Evolutionary conservation across 176 grass and related monocot genomes (phyloP), one percentile per base, ranked within the genome.

Genomic region (Cenchrus purpureus): DNA sequence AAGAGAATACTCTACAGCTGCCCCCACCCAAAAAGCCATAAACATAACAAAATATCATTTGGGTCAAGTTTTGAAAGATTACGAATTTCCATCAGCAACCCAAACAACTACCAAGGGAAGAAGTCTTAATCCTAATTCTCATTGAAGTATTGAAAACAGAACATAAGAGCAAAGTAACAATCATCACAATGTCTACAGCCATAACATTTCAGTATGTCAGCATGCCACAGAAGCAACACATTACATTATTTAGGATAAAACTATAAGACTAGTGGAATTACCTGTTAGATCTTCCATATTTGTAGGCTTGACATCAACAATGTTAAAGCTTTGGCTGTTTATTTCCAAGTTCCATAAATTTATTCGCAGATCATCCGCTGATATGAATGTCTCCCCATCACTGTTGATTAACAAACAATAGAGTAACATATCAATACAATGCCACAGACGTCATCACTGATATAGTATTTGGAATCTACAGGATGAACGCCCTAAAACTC

Each of bases 221-320:
- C 65, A 78, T 79, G 73, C 13, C 13, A 59, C 67, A 74, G 17
- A 0, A 73, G 79, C 34, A 67, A 68, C 25, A 42, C 25, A 59
- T 59, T 59, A 42, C 25, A 79, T 20, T 42, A 74, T 70, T 40
- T 32, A 44, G 66, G 50, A n/a, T 53, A 63, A 69, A 57, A 63
- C 10, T 51, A 58, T 19, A 12, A 65, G 17, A 49, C 12, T 62
- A 50, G 32, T 57, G 42, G 25, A 87, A 56, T 76, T 97, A 97
- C 95, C 95, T 0, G 92, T 97, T 71, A 97, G 86, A 77, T 97
- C 95, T 87, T 97, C 95, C 95, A 97, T 97, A 80, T 97, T 97
- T 83, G 92, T 64, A 92, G 95, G 95, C 80, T 97, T 97, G 76
- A 97, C 92, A 54, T 97, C 95, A 89, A 97, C 92, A 89, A 97